Evolutionary conservation across 768 basidiomycete genomes (phyloP).

Genomic region (Chalciporus sphaerocephalus): DNA sequence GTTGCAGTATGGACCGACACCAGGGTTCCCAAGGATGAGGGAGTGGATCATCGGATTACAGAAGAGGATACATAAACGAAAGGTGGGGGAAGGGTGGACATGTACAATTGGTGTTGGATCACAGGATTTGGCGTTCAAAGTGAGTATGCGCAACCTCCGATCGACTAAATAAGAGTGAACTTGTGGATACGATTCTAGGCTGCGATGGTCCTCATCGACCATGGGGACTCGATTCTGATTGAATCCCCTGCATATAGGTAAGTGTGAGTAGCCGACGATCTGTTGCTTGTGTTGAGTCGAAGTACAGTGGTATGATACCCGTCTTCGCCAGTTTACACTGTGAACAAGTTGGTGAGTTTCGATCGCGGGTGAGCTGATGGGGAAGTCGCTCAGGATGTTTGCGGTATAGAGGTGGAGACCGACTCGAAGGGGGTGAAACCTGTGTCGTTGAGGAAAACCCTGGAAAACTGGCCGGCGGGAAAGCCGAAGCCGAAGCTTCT

Average conservation of each 20-base stretch:
- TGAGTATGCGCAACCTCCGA: neutral
- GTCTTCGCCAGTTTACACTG: conserved; percentile 49
- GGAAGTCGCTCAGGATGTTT: conserved; percentile 2
- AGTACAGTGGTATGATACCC: conserved; percentile 54
- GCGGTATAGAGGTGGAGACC: conserved; percentile 57
- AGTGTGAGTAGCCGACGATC: conserved; percentile 19
- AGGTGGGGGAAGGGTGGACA: conserved; percentile 58
- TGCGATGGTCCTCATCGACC: conserved; percentile 60
- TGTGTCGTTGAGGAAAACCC: conserved; percentile 48
- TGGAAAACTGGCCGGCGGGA: conserved; percentile 63
- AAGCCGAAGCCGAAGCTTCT: conserved; percentile 67
- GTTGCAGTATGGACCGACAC: conserved; percentile 68
- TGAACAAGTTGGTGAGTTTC: conserved; percentile 47
- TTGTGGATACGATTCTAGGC: conserved; percentile 39
- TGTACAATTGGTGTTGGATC: conserved; percentile 70
- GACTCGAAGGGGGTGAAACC: conserved; percentile 65
- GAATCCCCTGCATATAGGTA: conserved; percentile 72
- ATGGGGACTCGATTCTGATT: conserved; percentile 71
- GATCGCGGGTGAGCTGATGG: neutral
- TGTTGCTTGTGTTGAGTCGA: neutral
- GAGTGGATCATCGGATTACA: conserved; percentile 68
- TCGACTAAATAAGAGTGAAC: neutral
- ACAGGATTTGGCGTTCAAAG: conserved; percentile 83
- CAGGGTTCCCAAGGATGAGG: conserved; percentile 52
- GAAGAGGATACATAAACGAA: conserved; percentile 56